Evolutionary conservation across 2,329 filamentous ascomycete species (phyloP).

Genomic region (Xylariales sp.): DNA sequence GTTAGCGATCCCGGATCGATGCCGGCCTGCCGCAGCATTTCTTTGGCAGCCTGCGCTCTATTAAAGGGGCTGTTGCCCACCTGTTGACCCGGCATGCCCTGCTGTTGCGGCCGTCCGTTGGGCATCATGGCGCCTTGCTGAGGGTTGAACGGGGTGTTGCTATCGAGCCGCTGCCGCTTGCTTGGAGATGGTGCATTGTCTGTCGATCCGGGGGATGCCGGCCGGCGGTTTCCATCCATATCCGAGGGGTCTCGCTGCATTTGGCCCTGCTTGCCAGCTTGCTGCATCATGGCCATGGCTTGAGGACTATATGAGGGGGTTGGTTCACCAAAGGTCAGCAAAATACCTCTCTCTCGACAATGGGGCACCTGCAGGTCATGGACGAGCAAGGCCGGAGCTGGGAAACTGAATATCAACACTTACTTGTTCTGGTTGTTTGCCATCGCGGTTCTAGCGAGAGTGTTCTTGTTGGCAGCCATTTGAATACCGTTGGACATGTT

Average conservation of each 20-base stretch:
- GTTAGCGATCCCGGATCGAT: conserved; percentile 73
- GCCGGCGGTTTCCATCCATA: conserved; percentile 79
- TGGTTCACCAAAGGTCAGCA: background rate
- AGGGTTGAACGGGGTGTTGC: conserved; percentile 66
- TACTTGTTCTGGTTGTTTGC: conserved; percentile 73
- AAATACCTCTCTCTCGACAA: background rate
- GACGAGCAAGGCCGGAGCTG: no score
- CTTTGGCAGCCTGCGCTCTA: conserved; percentile 38
- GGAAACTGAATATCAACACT: conserved; percentile 23
- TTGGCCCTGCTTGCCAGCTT: conserved; percentile 66
- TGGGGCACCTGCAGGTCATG: no score
- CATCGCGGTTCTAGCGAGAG: conserved; percentile 70
- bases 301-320: conserved; percentile 47
- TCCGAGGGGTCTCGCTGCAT: conserved; percentile 87
- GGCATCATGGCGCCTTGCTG: conserved; percentile 67
- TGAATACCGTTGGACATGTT: conserved; percentile 58
- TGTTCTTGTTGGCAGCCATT: conserved; percentile 54
- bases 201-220: conserved; percentile 74
- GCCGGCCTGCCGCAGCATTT: conserved; percentile 63
- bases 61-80: conserved; percentile 46
- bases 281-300: conserved; percentile 64
- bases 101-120: conserved; percentile 64
- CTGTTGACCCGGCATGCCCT: conserved; percentile 65
- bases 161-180: conserved; percentile 81
- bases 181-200: conserved; percentile 91